These are phyloP conservation scores for Aspergillus aculeatinus DNA, from an alignment of 2,329 filamentous ascomycete species.

Conservation along the genomic window DNA sequence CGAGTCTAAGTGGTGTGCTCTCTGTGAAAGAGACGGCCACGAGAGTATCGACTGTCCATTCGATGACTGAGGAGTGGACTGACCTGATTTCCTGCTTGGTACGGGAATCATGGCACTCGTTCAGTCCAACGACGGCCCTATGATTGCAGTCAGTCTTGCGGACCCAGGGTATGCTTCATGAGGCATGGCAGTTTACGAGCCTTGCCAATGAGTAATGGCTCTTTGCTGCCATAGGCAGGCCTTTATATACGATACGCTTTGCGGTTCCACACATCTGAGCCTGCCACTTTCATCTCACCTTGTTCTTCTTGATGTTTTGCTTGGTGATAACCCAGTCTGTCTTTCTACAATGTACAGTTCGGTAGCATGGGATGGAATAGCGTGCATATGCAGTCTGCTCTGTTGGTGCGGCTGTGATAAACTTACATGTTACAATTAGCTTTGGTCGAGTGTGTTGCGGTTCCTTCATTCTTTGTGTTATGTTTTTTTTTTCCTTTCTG, in stretches of 20 bases:
- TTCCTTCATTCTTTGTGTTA: background rate
- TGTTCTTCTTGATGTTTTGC: background rate
- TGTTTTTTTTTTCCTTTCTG: background rate
- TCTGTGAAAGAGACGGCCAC: slow-evolving; percentile 94
- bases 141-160: background rate
- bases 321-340: slow-evolving; percentile 1
- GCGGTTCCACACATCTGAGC: background rate
- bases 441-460: background rate
- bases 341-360: background rate
- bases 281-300: background rate
- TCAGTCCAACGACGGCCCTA: background rate
- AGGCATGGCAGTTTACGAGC: background rate
- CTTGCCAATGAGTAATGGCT: background rate
- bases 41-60: slow-evolving; percentile 94
- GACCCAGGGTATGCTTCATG: background rate
- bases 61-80: slow-evolving; percentile 60
- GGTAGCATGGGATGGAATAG: slow-evolving; percentile 1
- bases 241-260: background rate
- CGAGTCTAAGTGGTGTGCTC: slow-evolving; percentile 88
- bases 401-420: background rate
- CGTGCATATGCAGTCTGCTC: background rate
- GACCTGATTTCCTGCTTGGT: background rate
- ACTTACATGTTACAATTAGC: background rate
- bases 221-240: background rate
- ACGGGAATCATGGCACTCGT: background rate